These are phyloP conservation scores for Rhododendron vialii DNA, from an alignment of 148 eudicot genomes.

Conservation along the genomic window DNA sequence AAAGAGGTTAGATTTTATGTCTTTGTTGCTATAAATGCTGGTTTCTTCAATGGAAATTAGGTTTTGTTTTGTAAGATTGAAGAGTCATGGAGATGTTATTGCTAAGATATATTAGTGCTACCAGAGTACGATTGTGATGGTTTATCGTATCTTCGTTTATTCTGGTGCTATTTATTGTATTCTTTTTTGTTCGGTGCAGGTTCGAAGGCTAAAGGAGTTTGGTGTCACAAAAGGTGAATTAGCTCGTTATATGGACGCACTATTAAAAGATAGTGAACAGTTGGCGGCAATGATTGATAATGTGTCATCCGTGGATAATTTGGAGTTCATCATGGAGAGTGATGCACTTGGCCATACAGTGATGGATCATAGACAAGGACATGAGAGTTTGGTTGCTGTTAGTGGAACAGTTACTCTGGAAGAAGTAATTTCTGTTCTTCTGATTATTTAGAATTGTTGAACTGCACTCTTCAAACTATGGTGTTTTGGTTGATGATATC, in stretches of 20 bases:
- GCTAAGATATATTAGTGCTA: not conserved
- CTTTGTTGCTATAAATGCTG: not conserved
- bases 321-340: constrained; percentile 96
- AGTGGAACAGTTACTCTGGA: constrained; percentile 88
- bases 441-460: not conserved
- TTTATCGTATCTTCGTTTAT: not conserved
- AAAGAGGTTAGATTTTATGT: constrained; percentile 66
- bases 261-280: constrained; percentile 96
- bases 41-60: not conserved
- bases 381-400: constrained; percentile 86
- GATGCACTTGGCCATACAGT: constrained; percentile 94
- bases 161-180: not conserved
- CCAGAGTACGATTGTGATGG: not conserved
- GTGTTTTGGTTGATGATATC: not conserved
- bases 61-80: not conserved
- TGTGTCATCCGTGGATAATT: constrained; percentile 88
- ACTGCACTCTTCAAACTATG: not conserved
- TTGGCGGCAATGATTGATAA: constrained; percentile 99
- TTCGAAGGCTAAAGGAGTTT: constrained; percentile 93
- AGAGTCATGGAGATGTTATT: not conserved
- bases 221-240: constrained; percentile 98
- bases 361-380: constrained; percentile 97
- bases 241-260: constrained; percentile 88
- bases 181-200: constrained; percentile 40
- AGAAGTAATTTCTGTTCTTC: constrained; percentile 52